These are phyloP conservation scores for Ilyonectria mors-panacis DNA, from an alignment of 2,329 filamentous ascomycete species.

Conservation along the genomic window DNA sequence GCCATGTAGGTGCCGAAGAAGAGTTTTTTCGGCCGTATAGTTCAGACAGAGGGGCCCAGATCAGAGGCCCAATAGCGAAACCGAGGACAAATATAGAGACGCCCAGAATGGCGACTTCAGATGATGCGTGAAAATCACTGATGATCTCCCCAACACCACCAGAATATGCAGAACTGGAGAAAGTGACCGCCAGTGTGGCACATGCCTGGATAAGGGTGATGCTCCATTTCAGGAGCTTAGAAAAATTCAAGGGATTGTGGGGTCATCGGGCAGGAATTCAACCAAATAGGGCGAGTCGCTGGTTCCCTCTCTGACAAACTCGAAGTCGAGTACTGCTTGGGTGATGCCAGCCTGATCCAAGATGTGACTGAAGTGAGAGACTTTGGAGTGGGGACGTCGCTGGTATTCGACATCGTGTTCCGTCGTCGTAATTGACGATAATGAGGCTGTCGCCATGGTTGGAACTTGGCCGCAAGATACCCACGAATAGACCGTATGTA, in stretches of 20 bases:
- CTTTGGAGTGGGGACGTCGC: not conserved
- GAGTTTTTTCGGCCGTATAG: conserved; percentile 11
- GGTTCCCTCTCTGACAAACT: conserved; percentile 6
- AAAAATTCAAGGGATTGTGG: conserved; percentile 2
- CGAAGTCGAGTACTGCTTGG: not conserved
- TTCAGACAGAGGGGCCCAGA: conserved; percentile 21
- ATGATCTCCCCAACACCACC: conserved; percentile 8
- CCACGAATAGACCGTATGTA: too few species aligned
- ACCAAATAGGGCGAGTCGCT: conserved; percentile 1
- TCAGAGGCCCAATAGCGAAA: conserved; percentile 14
- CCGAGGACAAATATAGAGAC: conserved; percentile 15
- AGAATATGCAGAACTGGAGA: conserved; percentile 18
- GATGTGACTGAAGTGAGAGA: not conserved
- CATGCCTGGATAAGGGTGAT: conserved; percentile 8
- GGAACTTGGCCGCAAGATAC: too few species aligned
- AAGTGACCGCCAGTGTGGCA: conserved; percentile 11
- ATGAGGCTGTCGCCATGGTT: too few species aligned
- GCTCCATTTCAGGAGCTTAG: not conserved
- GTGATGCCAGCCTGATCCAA: not conserved
- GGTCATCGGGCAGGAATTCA: conserved; percentile 7
- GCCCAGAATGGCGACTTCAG: conserved; percentile 11
- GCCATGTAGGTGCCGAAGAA: conserved; percentile 10
- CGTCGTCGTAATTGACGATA: too few species aligned
- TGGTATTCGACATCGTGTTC: not conserved
- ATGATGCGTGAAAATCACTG: not conserved